Conservation (phyloP, 345 rosid species). For the Cardamine chenopodiifolia region DNA sequence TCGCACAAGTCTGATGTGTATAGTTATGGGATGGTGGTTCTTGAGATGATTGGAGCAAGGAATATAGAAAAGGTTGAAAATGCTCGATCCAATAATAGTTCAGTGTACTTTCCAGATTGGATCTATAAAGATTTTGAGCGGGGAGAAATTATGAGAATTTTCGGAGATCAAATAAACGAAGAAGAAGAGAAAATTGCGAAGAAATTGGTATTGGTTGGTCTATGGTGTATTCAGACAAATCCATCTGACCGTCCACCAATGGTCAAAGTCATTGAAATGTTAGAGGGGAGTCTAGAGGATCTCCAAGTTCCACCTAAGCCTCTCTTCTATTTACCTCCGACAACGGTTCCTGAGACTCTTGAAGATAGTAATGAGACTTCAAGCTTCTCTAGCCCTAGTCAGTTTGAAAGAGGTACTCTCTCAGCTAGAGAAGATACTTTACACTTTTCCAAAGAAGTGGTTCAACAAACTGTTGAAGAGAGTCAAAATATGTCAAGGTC, state of each 20-base stretch:
- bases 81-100: constrained; percentile 5
- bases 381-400: not conserved
- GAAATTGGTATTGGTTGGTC: constrained; percentile 41
- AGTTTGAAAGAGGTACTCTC: not conserved
- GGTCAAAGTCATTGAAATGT: constrained; percentile 38
- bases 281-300: constrained; percentile 27
- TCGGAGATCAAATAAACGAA: not conserved
- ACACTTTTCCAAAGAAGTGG: not conserved
- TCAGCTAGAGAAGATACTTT: not conserved
- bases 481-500: not conserved
- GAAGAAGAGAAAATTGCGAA: constrained; percentile 31
- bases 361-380: constrained; percentile 15
- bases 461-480: not conserved
- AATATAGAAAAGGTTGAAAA: not conserved
- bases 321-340: not conserved
- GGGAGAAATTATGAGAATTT: not conserved
- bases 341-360: not conserved
- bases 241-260: constrained; percentile 50
- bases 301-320: constrained; percentile 21
- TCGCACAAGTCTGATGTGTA: constrained; percentile 54
- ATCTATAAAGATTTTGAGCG: not conserved
- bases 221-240: constrained; percentile 51
- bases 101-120: constrained; percentile 33
- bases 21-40: constrained; percentile 53
- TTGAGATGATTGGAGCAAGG: constrained; percentile 47